Evolutionary conservation across 2,329 filamentous ascomycete genomes (phyloP), one percentile per base, ranked within the genome.

Genomic region (Venturia oleaginea): DNA sequence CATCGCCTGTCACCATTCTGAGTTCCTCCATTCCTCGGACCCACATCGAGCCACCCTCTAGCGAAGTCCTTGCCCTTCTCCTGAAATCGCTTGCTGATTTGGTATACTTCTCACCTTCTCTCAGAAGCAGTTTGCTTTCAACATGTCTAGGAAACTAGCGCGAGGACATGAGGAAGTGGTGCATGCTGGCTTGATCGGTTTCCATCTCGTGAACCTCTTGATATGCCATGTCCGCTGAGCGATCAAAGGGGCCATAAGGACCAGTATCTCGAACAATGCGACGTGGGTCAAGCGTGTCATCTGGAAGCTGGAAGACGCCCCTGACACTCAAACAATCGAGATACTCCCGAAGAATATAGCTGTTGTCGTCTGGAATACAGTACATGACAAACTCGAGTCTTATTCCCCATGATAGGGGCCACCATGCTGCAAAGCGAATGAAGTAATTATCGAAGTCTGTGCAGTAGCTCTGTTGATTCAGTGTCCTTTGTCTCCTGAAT

Each of bases 361-460:
- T 66, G 15, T 57, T 59, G 32, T 54, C 66, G 48, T 74, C 71
- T 10, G 71, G 71, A 17, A 74, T 66, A 54, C 70, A 73, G 61
- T 73, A 72, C 40, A 70, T 73, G 62, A 72, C 63, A 59, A 69
- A 75, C 40, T 72, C 70, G n/a, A 74, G 61, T 10, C 73, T 65
- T 0, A 70, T 71, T 11, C 68, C 66, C 1, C 71, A 43, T n/a
- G 64, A 64, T 37, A 71, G 63, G 30, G 48, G 65, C 22, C 64
- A 60, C 19, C 32, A 34, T 13, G 13, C 11, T 6, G 11, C 7
- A 4, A 24, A 4, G 4, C 55, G 46, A 37, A 68, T 64, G 22
- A 74, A 59, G 34, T 70, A 67, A 2, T 66, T 61, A 1, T 71
- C 67, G 61, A 74, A 66, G 10, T 69, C 69, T 0, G 66, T 65